Percentiles rank a stretch among this genome's conserved stretches.
These are phyloP conservation scores for Scedosporium dehoogii DNA, from an alignment of 2,329 filamentous ascomycete species.

Conservation along the genomic window DNA sequence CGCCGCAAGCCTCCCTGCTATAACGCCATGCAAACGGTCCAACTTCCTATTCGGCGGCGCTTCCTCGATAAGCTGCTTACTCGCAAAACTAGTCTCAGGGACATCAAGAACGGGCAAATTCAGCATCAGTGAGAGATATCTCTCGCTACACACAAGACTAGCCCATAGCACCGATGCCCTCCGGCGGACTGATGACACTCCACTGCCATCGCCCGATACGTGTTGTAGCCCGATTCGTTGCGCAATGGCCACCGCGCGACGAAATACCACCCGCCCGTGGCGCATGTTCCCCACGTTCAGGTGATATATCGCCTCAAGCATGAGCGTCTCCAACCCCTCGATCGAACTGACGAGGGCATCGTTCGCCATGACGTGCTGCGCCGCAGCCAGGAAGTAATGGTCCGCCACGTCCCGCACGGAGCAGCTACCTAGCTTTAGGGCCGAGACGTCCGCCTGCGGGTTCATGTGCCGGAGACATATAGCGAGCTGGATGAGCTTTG, in stretches of 20 bases:
- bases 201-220: constrained; percentile 23
- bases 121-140: constrained; percentile 27
- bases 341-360: constrained; percentile 33
- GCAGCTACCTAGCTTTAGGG: constrained; percentile 18
- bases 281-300: constrained; percentile 35
- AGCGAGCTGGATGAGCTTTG: constrained; percentile 33
- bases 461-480: constrained; percentile 36
- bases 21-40: neutral
- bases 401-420: neutral
- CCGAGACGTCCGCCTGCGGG: constrained; percentile 19
- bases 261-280: constrained; percentile 36
- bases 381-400: neutral
- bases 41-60: constrained; percentile 10
- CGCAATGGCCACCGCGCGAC: neutral
- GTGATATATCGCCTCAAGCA: constrained; percentile 35
- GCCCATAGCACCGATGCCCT: constrained; percentile 22
- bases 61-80: constrained; percentile 12
- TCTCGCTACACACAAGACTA: constrained; percentile 25
- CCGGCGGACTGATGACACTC: constrained; percentile 16
- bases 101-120: constrained; percentile 24
- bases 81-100: constrained; percentile 13
- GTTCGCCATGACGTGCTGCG: constrained; percentile 28
- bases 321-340: constrained; percentile 40
- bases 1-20: constrained; percentile 23
- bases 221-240: neutral